Evolutionary conservation across 2,329 filamentous ascomycete genomes (phyloP), one percentile per base, ranked within the genome.

Genomic region (Calonectria naviculata): DNA sequence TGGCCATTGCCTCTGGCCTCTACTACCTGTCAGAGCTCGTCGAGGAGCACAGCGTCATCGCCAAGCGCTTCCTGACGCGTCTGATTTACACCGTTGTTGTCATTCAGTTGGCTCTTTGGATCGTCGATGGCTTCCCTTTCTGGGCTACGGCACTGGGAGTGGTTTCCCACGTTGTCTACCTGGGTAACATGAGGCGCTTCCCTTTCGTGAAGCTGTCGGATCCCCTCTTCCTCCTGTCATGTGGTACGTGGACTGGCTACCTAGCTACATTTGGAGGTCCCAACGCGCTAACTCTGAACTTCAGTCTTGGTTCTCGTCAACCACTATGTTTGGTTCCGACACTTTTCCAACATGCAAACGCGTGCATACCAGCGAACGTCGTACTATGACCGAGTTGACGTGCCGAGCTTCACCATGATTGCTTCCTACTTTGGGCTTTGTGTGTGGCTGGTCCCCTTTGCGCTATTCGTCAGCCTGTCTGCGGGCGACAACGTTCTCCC

Each of bases 1-100:
- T 99, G 72, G 95, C 96, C 68, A 98, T 99, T 81, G 97, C 97
- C 44, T 98, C 95, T n/a, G 97, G 97, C 42, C 91, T 99, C 29
- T 99, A 99, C 86, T 99, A 99, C 83, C 93, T 99, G 65, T 98
- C 96, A 28, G 97, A 99, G 83, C 92, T 98, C 17, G 97, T 99
- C 72, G 97, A 99, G 85, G 97, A 99, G 83, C 96, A 99, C 81
- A 98, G 96, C 5, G 96, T 98, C 13, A 85, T 97, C 73, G 94
- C 95, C 15, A 97, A 97, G 82, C 94, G 93, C 68, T 87, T 98
- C n/a, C 88, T 99, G 64, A 93, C 90, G 38, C 92, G 91, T 47
- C 87, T 98, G 67, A 98, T 98, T 79, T 98, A 98, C 85, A 86
- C 85, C 73, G 91, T 98, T 74, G 93, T 98, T 72, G 89, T 79